Conservation (phyloP, 2,329 filamentous ascomycete genomes). For the Aureobasidium sp. region DNA sequence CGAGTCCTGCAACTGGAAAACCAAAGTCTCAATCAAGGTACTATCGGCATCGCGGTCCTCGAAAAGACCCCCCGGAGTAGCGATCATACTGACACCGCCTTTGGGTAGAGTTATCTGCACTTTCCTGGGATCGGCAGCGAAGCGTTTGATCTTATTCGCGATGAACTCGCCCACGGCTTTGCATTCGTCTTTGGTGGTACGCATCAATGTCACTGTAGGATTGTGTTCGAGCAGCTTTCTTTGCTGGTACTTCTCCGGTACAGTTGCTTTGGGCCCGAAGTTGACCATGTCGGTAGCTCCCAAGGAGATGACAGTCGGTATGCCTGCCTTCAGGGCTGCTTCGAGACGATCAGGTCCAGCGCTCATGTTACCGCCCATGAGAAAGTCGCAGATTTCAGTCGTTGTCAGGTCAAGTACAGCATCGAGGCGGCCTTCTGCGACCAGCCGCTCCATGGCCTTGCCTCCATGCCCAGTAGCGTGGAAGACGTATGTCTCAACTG, state of each 20-base stretch:
- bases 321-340: conserved; percentile 61
- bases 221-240: conserved; percentile 72
- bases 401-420: conserved; percentile 77
- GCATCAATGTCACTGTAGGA: conserved; percentile 70
- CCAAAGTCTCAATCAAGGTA: conserved; percentile 54
- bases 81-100: conserved; percentile 68
- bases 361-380: conserved; percentile 69
- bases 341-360: conserved; percentile 65
- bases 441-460: conserved; percentile 72
- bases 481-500: conserved; percentile 70
- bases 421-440: conserved; percentile 64
- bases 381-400: conserved; percentile 71
- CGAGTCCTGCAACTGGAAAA: conserved; percentile 52
- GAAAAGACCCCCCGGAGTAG: conserved; percentile 60
- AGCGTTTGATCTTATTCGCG: conserved; percentile 54
- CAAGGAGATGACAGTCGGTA: conserved; percentile 62
- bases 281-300: conserved; percentile 68
- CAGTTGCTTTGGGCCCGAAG: conserved; percentile 62
- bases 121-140: conserved; percentile 42
- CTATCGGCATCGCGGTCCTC: conserved; percentile 54
- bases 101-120: conserved; percentile 66
- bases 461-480: conserved; percentile 77
- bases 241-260: conserved; percentile 60
- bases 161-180: conserved; percentile 62
- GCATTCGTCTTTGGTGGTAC: conserved; percentile 67